Evolutionary conservation across 805 yeast species (phyloP), one percentile per base, ranked within the genome.

Genomic region (Torulaspora gathmanii): DNA sequence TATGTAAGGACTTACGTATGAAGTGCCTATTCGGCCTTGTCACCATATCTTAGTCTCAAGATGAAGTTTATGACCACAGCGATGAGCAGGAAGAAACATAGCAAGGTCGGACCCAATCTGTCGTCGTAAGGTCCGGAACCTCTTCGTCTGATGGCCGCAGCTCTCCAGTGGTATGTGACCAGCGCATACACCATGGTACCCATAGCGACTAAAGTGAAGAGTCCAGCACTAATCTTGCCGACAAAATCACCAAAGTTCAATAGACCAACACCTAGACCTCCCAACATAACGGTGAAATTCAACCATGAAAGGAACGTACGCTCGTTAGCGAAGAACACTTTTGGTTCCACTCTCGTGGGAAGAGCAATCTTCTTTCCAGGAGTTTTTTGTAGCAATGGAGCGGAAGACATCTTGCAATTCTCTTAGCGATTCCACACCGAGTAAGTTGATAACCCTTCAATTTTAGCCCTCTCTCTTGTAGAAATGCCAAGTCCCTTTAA

Each of bases 51-150:
- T 52, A 65, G 50, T 69, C 98, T 85, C 64, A 93, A 73, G 27
- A 89, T 72, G 63, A 93, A 93, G 73, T 93, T 93, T 54, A 93
- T 86, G 36, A 93, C 83, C 41, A 93, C 97, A 1, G 99, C 97
- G 38, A 89, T 80, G 53, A 93, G 74, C 60, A 93, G 75, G 72
- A 93, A 93, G 73, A 91, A 76, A 71, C 99, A 93, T 58, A 93
- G 77, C 86, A 91, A 83, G 12, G 99, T 95, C 37, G 99, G 99
- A 36, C 99, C 99, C 56, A 93, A 83, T 64, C 99, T 80, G 69
- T 93, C 99, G 63, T 93, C 99, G 65, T 93, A 93, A n/a, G 99
- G 99, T 38, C 99, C 99, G 11, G 95, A 81, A 33, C 99, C 99
- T 69, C 98, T 83, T 70, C 91, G 78, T 69, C 99, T 83, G 56